Evolutionary conservation across 2,329 filamentous ascomycete species (phyloP).

Genomic region (Leptographium procerum): DNA sequence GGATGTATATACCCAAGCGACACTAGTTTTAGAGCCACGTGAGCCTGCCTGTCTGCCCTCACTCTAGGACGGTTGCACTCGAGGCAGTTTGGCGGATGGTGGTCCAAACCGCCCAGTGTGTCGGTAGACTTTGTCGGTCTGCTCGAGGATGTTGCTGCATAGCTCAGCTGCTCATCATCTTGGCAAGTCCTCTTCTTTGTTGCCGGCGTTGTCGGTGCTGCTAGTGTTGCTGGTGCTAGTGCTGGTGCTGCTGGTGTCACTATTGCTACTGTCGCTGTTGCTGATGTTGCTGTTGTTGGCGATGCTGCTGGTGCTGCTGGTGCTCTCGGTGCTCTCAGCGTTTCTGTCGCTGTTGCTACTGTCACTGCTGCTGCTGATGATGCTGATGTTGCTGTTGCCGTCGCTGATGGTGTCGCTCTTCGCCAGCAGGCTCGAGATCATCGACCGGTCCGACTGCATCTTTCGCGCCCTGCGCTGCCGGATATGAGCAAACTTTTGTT

Average conservation of each 20-base stretch:
- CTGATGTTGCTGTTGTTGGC: background rate
- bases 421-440: background rate
- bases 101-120: too few species aligned
- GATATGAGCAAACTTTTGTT: conserved; percentile 5
- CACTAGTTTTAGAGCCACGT: too few species aligned
- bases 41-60: too few species aligned
- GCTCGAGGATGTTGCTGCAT: too few species aligned
- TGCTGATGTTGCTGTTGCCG: background rate
- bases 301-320: background rate
- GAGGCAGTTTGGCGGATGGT: too few species aligned
- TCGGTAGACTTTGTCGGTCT: too few species aligned
- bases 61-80: too few species aligned
- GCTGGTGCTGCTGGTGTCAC: too few species aligned
- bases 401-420: background rate
- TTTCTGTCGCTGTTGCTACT: background rate
- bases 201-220: background rate
- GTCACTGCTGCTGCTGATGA: background rate
- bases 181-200: background rate
- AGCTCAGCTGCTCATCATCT: background rate
- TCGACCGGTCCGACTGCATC: background rate
- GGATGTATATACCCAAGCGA: too few species aligned
- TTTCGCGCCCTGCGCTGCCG: conserved; percentile 5
- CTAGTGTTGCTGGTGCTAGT: background rate
- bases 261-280: background rate
- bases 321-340: background rate